Conservation (phyloP, 2,329 filamentous ascomycete species). For the Alternaria hordeiaustralica region DNA sequence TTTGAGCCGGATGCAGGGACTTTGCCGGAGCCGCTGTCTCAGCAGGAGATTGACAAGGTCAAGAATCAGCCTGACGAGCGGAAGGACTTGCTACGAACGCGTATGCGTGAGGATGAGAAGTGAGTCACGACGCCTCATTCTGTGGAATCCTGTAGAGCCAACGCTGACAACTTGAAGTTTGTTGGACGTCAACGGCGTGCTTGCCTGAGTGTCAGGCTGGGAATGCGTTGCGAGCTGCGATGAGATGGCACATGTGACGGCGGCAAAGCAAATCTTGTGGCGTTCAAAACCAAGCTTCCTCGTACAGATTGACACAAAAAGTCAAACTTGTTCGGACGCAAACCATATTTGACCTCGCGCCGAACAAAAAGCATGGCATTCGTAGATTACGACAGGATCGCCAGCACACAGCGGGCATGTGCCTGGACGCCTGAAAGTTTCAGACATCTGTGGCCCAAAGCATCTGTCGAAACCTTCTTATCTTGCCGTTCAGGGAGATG, state of each 20-base stretch:
- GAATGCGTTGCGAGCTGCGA: neutral
- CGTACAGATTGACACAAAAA: neutral
- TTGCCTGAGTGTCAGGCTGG: neutral
- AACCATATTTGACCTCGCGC: neutral
- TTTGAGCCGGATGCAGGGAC: neutral
- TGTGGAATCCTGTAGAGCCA: too few species aligned
- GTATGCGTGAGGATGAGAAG: neutral
- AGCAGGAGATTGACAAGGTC: constrained; percentile 1
- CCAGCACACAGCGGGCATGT: neutral
- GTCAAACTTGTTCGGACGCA: neutral
- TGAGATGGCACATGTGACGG: neutral
- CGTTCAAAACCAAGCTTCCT: neutral
- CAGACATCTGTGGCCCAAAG: neutral
- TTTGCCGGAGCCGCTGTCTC: constrained; percentile 5
- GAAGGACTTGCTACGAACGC: neutral
- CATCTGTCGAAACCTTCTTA: neutral
- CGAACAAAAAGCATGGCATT: neutral
- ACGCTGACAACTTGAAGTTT: neutral
- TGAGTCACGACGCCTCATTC: neutral
- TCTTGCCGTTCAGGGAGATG: neutral
- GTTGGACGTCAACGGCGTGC: neutral
- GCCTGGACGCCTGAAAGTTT: neutral
- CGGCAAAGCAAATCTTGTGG: neutral
- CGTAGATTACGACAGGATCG: neutral
- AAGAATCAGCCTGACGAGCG: constrained; percentile 1